These are phyloP conservation scores for Collybiopsis luxurians DNA, from an alignment of 768 basidiomycete genomes.

Conservation along the genomic window DNA sequence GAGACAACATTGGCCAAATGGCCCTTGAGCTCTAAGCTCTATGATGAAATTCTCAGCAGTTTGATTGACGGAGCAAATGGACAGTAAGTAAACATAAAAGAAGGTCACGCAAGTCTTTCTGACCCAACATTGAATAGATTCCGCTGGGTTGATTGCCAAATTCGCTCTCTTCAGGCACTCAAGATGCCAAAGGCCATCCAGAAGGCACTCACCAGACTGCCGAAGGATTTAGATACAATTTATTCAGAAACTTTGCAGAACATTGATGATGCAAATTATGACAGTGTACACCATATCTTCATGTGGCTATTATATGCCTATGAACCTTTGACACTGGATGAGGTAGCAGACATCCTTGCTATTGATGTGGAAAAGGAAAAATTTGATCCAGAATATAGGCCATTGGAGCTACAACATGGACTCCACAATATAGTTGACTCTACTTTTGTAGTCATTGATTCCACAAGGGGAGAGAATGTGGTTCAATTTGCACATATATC, in stretches of 20 bases:
- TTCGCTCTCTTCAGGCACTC: background rate
- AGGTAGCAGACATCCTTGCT: background rate
- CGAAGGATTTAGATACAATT: background rate
- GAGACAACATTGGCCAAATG: background rate
- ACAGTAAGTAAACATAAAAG: background rate
- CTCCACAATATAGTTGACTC: background rate
- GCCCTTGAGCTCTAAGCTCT: background rate
- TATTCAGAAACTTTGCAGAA: background rate
- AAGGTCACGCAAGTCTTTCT: background rate
- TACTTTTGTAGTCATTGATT: background rate
- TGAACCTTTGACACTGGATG: background rate
- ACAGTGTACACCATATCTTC: background rate
- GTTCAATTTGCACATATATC: background rate
- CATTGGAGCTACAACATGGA: background rate
- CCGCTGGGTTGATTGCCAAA: background rate
- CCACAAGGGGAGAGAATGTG: background rate
- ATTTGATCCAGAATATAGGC: background rate
- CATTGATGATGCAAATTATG: background rate
- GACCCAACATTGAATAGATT: background rate
- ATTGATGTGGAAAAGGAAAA: background rate
- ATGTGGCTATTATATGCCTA: background rate
- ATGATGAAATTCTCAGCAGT: background rate
- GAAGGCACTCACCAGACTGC: background rate
- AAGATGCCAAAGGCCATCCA: background rate
- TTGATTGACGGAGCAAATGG: background rate